Percentiles rank a stretch among this genome's conserved stretches.
phyloP scores from a whole-genome alignment of 768 basidiomycete species.

The Rhodosporidiobolus sp. region DNA sequence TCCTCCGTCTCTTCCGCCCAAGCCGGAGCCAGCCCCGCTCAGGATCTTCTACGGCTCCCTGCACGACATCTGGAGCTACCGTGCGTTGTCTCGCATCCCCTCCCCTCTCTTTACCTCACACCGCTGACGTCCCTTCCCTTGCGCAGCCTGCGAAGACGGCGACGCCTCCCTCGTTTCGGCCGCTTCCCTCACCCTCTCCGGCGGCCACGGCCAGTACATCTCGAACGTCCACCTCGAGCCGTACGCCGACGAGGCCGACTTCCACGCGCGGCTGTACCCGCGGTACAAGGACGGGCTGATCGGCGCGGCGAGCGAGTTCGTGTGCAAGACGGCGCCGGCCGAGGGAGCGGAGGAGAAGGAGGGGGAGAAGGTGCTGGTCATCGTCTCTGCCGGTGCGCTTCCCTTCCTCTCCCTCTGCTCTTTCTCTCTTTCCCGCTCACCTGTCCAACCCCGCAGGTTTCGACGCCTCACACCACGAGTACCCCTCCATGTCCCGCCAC shows the following conservation, averaged over 20 bases:
- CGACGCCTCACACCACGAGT: constrained; percentile 91
- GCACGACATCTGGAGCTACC: constrained; percentile 70
- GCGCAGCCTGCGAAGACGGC: constrained; percentile 62
- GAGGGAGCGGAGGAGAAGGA: constrained; percentile 46
- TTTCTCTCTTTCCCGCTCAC: neutral
- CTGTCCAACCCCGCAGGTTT: constrained; percentile 58
- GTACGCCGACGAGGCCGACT: constrained; percentile 68
- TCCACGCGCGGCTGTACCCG: constrained; percentile 71
- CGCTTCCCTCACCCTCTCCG: constrained; percentile 75
- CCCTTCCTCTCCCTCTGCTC: neutral
- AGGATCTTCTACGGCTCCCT: constrained; percentile 83
- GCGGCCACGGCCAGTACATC: constrained; percentile 79
- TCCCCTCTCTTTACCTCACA: neutral
- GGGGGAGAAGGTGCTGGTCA: constrained; percentile 66
- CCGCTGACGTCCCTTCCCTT: neutral
- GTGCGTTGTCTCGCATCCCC: constrained; percentile 2
- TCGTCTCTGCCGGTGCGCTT: constrained; percentile 66
- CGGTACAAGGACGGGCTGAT: constrained; percentile 63
- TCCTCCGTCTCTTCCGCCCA: constrained; percentile 46
- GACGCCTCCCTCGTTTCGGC: constrained; percentile 74
- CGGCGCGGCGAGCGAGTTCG: constrained; percentile 65
- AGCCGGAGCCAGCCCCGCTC: constrained; percentile 52
- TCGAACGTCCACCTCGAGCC: constrained; percentile 78
- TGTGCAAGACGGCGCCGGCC: constrained; percentile 58
- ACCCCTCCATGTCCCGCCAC: constrained; percentile 85